Evolutionary conservation across 2,329 filamentous ascomycete genomes (phyloP).

Genomic region (Chaetomiaceae sp.): DNA sequence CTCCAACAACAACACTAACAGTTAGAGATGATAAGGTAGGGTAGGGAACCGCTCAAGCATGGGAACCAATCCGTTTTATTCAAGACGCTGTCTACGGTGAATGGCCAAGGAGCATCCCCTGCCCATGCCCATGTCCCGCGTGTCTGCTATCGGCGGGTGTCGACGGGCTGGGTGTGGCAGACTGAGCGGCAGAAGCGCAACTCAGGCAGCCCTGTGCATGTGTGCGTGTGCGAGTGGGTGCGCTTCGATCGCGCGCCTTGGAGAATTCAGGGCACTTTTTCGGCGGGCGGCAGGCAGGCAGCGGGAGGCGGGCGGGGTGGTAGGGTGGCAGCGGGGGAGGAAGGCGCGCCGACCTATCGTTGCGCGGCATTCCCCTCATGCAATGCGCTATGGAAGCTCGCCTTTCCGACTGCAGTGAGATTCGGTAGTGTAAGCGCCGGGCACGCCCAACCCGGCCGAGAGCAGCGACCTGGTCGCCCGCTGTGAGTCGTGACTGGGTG

Average conservation of each 20-base stretch:
- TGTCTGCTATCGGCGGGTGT: conserved; percentile 2
- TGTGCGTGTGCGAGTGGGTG: conserved; percentile 1
- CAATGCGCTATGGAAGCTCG: conserved; percentile 19
- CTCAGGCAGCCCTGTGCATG: too few species aligned
- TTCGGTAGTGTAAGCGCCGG: conserved; percentile 24
- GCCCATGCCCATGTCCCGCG: conserved; percentile 11
- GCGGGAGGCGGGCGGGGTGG: too few species aligned
- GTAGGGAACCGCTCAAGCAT: conserved; percentile 10
- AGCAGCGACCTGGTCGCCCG: conserved; percentile 3
- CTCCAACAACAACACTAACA: conserved; percentile 1
- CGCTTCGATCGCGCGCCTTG: conserved; percentile 2
- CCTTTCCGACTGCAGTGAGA: conserved; percentile 21
- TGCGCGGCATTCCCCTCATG: conserved; percentile 8
- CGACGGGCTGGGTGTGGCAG: background rate
- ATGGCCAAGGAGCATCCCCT: background rate
- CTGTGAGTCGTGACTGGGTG: conserved; percentile 19
- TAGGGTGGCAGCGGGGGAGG: background rate
- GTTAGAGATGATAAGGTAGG: conserved; percentile 8
- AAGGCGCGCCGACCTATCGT: conserved; percentile 12
- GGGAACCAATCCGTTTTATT: conserved; percentile 24
- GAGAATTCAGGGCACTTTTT: background rate
- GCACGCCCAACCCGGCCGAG: conserved; percentile 4
- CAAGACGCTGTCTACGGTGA: conserved; percentile 1
- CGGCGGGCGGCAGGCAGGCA: conserved; percentile 1
- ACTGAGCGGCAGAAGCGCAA: too few species aligned